These are phyloP conservation scores for Termitomyces sp. DNA, from an alignment of 768 basidiomycete genomes.

Conservation along the genomic window DNA sequence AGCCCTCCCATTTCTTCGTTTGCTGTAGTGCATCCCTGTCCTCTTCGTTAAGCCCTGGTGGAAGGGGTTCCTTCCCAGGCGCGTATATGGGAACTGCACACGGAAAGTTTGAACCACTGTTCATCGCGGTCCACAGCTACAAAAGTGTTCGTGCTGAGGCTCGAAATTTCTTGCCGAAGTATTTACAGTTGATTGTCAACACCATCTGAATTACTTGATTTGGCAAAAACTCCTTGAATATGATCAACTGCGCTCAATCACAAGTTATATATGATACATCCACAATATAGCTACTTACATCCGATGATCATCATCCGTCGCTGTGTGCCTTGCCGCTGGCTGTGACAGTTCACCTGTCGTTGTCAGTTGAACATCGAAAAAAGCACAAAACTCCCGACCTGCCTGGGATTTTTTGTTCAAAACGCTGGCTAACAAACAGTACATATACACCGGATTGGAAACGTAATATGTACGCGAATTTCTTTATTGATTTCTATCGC, in stretches of 20 bases:
- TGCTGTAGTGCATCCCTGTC: conserved; percentile 67
- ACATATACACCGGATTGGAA: too few species aligned
- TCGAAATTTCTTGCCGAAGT: conserved; percentile 15
- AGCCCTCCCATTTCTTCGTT: conserved; percentile 75
- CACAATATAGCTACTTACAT: too few species aligned
- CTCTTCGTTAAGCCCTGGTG: conserved; percentile 79
- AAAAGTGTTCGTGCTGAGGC: background rate
- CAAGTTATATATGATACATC: background rate
- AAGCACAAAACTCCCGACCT: background rate
- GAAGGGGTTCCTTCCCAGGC: conserved; percentile 85
- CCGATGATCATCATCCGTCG: too few species aligned
- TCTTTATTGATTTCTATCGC: background rate
- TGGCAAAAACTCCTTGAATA: too few species aligned
- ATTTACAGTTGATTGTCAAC: conserved; percentile 10
- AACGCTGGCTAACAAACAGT: too few species aligned
- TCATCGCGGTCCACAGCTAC: conserved; percentile 16
- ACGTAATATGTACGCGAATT: too few species aligned
- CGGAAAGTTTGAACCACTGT: conserved; percentile 26
- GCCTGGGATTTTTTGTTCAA: background rate
- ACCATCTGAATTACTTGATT: background rate
- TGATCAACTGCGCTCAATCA: background rate
- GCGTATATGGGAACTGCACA: conserved; percentile 74
- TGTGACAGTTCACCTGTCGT: too few species aligned
- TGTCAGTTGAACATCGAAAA: background rate
- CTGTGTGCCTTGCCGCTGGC: too few species aligned